Evolutionary conservation across 495 filamentous ascomycete genomes (phyloP).

Genomic region (Xylaria palmicola): DNA sequence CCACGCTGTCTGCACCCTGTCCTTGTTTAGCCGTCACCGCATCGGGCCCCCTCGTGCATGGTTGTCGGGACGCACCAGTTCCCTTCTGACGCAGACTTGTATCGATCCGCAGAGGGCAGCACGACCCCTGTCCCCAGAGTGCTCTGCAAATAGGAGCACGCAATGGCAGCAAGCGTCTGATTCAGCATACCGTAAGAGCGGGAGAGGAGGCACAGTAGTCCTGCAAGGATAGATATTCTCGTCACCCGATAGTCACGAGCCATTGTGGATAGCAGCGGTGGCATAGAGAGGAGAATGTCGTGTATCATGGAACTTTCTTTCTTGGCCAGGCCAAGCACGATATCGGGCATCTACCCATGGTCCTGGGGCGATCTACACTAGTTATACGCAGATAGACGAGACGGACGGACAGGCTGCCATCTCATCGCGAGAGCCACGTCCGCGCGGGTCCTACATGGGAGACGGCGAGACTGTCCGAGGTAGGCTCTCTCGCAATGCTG

Average conservation of each 20-base stretch:
- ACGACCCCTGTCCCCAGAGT: constrained; percentile 1
- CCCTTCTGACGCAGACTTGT: not conserved
- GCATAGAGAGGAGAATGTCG: not conserved
- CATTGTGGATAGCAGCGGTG: not conserved
- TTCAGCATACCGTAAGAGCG: not conserved
- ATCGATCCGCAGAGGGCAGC: not conserved
- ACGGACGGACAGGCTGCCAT: too few relatives aligned
- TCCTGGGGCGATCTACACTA: constrained; percentile 2
- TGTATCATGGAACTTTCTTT: not conserved
- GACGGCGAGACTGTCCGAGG: not conserved
- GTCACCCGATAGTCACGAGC: not conserved
- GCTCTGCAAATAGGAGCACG: constrained; percentile 12
- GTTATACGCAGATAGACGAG: not conserved
- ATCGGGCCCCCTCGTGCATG: not conserved
- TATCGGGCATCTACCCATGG: not conserved
- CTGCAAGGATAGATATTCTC: not conserved
- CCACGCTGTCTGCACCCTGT: constrained; percentile 31
- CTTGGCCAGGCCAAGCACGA: not conserved
- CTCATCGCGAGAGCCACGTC: not conserved
- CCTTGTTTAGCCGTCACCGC: not conserved
- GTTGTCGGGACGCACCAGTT: constrained; percentile 18
- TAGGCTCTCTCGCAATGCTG: not conserved
- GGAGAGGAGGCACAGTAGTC: not conserved
- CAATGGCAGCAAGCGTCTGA: not conserved
- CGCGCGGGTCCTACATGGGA: not conserved